Base-by-base conservation (phyloP, 2,329 filamentous ascomycete genomes). In the Sarocladium kiliense region DNA sequence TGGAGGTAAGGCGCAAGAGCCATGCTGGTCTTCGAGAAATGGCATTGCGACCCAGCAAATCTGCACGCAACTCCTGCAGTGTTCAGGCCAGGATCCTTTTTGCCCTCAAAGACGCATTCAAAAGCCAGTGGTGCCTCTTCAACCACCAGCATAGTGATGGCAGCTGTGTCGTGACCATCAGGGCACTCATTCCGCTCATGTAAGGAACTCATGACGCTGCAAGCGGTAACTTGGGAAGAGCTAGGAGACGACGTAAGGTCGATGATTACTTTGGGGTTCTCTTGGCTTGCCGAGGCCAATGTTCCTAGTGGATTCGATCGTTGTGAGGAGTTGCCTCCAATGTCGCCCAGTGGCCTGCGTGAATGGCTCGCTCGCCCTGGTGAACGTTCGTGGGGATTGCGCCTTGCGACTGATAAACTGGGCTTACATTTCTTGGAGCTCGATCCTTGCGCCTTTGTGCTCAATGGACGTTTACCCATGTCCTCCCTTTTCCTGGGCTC, bases 1-100 rank as follows among this genome's bases (percentile, higher is more conserved):
- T 12, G 62, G 16, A 79, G 70, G 51, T 69, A 74, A 0, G 73
- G 72, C 0, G 75, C 68, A 2, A 81, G 62, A 1, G 81, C 58
- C 30, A 81, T 60, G 0, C 65, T 62, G 34, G 60, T 68, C 16
- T 64, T 65, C 0, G 63, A 59, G 21, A 82, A 61, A 1, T 65
- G 62, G 57, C 79, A 81, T 9, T 64, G 55, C 0, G 59, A 41
- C 3, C 66, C 65, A 9, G 64, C 66, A 34, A 69, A 66, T 1
- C 58, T 57, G 57, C 76, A 79, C 14, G 12, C 34, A 14, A 12
- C 25, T 39, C 37, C 21, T 12, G 30, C 32, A 16, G 4, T 30
- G 3, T 30, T 14, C 4, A 23, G 10, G 7, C 12, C n/a, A 23
- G 12, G 4, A 27, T 47, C 9, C 39, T 11, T 12, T 9, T 4